These are phyloP conservation scores for Aspergillus melleus DNA, from an alignment of 2,329 filamentous ascomycete genomes.

Conservation along the genomic window DNA sequence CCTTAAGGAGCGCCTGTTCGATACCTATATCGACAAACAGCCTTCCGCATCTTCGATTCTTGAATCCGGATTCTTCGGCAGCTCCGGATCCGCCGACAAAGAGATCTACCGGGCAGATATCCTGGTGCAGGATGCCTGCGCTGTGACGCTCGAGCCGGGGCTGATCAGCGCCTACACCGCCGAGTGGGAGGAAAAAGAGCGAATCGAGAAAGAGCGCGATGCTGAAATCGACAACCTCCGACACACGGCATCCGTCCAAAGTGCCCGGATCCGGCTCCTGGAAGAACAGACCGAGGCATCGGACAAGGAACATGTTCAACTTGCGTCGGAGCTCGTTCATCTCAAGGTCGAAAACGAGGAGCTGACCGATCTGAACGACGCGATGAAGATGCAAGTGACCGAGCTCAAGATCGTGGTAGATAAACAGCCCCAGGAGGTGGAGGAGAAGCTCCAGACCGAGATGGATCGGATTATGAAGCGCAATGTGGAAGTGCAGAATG, in stretches of 20 bases:
- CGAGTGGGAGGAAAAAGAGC: constrained; percentile 92
- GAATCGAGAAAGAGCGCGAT: constrained; percentile 78
- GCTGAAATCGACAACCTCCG: constrained; percentile 75
- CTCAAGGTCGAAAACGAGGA: constrained; percentile 93
- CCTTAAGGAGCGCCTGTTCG: constrained; percentile 90
- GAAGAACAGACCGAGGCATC: constrained; percentile 86
- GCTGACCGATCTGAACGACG: constrained; percentile 85
- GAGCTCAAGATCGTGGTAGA: constrained; percentile 86
- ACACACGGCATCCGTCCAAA: constrained; percentile 64
- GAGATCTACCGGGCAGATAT: constrained; percentile 94
- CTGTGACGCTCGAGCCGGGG: constrained; percentile 79
- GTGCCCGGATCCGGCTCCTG: constrained; percentile 75
- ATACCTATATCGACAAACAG: constrained; percentile 93
- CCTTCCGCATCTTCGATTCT: constrained; percentile 91
- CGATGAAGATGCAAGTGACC: constrained; percentile 76
- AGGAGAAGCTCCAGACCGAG: constrained; percentile 76
- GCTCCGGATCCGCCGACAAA: constrained; percentile 83
- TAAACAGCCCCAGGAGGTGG: constrained; percentile 84
- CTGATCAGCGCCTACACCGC: constrained; percentile 75
- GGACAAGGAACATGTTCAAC: constrained; percentile 84
- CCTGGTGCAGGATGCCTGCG: constrained; percentile 88
- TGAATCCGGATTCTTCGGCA: constrained; percentile 96
- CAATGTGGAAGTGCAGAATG: constrained; percentile 90
- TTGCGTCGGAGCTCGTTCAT: constrained; percentile 87
- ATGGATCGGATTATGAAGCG: constrained; percentile 90